phyloP scores from a whole-genome alignment of 345 rosid genomes.

The Eucalyptus cloeziana region DNA sequence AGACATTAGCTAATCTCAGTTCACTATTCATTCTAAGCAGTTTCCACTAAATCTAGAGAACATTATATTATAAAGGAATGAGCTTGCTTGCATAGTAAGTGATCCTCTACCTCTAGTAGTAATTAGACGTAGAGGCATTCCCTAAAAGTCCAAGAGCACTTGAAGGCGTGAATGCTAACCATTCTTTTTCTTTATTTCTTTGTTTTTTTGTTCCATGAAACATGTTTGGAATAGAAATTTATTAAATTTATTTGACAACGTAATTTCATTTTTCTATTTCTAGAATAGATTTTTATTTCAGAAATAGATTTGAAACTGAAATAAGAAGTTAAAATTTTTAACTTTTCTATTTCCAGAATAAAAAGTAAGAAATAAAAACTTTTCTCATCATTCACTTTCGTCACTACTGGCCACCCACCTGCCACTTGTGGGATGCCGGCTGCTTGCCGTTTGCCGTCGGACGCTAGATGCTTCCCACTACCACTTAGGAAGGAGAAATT shows the following conservation, averaged over 20 bases:
- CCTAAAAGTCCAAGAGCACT: too few relatives aligned
- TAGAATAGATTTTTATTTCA: accelerated
- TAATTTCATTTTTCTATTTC: too few relatives aligned
- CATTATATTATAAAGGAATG: too few relatives aligned
- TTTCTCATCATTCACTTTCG: accelerated
- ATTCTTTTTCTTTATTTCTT: accelerated
- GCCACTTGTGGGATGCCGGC: accelerated
- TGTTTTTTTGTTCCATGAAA: accelerated
- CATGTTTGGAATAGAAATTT: accelerated
- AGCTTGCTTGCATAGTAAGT: too few relatives aligned
- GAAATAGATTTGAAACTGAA: accelerated
- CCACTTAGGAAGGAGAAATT: accelerated
- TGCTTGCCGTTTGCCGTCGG: too few relatives aligned
- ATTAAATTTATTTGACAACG: accelerated
- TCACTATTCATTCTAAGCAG: too few relatives aligned
- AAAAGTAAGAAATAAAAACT: too few relatives aligned
- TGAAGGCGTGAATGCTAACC: accelerated
- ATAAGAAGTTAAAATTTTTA: accelerated
- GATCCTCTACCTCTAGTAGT: too few relatives aligned
- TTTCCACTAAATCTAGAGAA: too few relatives aligned
- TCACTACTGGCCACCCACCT: accelerated
- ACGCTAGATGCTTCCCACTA: accelerated
- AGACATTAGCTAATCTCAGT: accelerated
- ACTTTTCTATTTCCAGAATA: too few relatives aligned
- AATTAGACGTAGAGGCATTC: too few relatives aligned